Evolutionary conservation across 805 yeast genomes (phyloP).

Genomic region (Pichia pseudocactophila): DNA sequence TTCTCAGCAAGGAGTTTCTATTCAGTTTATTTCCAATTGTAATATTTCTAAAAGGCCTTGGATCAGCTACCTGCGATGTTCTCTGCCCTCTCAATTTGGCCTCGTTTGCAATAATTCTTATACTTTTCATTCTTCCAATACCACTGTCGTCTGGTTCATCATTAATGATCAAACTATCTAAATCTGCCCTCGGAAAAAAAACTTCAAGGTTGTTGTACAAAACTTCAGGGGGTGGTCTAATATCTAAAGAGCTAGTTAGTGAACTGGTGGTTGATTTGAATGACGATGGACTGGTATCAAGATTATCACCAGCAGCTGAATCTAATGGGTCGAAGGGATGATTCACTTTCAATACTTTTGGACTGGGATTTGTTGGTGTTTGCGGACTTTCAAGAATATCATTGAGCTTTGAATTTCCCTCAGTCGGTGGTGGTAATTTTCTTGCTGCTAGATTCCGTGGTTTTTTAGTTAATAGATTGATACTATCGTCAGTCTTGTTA

Average conservation of each 20-base stretch:
- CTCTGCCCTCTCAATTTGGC: conserved; percentile 32
- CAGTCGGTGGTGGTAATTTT: neutral
- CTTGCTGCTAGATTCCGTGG: neutral
- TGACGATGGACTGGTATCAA: neutral
- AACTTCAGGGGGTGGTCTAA: conserved; percentile 93
- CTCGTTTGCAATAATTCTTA: conserved; percentile 87
- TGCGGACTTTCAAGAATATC: conserved; percentile 22
- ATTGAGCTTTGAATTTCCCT: neutral
- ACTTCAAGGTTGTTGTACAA: conserved; percentile 85
- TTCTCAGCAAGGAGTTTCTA: conserved; percentile 38
- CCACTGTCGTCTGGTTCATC: conserved; percentile 38
- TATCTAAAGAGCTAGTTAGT: conserved; percentile 36
- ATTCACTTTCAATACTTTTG: conserved; percentile 31
- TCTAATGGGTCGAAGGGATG: neutral
- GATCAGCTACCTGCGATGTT: neutral
- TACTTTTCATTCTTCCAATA: conserved; percentile 72
- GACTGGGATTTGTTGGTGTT: conserved; percentile 53
- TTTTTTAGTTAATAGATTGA: neutral
- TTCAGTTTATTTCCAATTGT: neutral
- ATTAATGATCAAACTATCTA: conserved; percentile 82
- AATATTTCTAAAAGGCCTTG: neutral
- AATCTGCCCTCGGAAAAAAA: conserved; percentile 85
- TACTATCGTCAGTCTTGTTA: conserved; percentile 17
- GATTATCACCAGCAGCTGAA: neutral
- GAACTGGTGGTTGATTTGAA: conserved; percentile 15